These are phyloP conservation scores for Ophiostoma fasciatum DNA, from an alignment of 2,329 filamentous ascomycete genomes.

Conservation along the genomic window DNA sequence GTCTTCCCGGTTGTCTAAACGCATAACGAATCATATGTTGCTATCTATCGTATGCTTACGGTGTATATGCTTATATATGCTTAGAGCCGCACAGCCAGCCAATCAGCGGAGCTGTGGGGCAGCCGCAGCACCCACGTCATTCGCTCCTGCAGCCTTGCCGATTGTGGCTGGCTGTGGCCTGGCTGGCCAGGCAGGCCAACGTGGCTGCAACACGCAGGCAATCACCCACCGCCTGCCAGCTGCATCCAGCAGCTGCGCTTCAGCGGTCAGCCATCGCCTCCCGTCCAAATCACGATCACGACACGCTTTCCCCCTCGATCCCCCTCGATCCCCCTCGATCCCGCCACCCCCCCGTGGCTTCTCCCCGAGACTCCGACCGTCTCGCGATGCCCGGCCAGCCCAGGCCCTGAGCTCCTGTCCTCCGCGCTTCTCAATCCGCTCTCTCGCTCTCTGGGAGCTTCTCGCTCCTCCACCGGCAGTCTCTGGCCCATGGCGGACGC, in stretches of 20 bases:
- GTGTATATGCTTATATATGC: neutral
- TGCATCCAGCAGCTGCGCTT: no score
- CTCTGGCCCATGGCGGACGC: neutral
- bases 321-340: neutral
- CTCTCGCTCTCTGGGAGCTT: neutral
- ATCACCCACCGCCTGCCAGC: no score
- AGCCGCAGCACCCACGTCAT: constrained; percentile 3
- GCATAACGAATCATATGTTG: neutral
- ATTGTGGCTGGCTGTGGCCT: no score
- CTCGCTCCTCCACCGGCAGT: neutral
- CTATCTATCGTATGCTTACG: neutral
- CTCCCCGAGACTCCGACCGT: neutral
- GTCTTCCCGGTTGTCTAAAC: neutral
- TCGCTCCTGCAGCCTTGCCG: no score
- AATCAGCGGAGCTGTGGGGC: neutral
- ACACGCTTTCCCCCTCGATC: no score
- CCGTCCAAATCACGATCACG: no score
- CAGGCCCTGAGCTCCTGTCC: no score
- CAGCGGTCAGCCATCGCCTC: no score
- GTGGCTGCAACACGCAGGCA: no score
- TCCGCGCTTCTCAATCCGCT: no score
- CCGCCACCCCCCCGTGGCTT: neutral
- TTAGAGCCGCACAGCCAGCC: neutral
- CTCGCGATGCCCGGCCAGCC: neutral
- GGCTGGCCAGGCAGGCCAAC: no score